Evolutionary conservation across 129 eudicot species (phyloP).

Genomic region (Deinandra increscens): DNA sequence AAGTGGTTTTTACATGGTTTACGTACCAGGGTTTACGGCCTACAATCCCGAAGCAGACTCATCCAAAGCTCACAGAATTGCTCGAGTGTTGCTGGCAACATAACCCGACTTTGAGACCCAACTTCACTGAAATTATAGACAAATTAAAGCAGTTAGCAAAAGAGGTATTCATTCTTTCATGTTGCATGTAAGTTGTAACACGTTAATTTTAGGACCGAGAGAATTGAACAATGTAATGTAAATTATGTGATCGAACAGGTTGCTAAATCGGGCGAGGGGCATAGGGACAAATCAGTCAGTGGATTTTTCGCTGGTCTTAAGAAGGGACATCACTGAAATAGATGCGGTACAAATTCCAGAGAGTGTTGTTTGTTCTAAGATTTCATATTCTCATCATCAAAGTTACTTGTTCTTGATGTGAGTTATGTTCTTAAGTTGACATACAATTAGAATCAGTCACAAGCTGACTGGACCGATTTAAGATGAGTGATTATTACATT

Average conservation of each 20-base stretch:
- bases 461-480: slow-evolving; percentile 1
- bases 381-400: slow-evolving; percentile 4
- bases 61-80: slow-evolving; percentile 52
- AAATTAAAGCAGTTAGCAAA: slow-evolving; percentile 45
- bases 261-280: slow-evolving; percentile 51
- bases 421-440: background rate
- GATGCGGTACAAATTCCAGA: slow-evolving; percentile 21
- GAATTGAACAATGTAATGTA: background rate
- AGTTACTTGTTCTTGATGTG: slow-evolving; percentile 17
- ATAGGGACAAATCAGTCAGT: slow-evolving; percentile 48
- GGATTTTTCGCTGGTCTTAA: slow-evolving; percentile 51
- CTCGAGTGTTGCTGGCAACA: slow-evolving; percentile 74
- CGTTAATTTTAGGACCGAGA: background rate
- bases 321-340: slow-evolving; percentile 46
- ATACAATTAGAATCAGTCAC: background rate
- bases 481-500: slow-evolving; percentile 5
- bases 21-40: slow-evolving; percentile 58
- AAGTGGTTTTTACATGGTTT: background rate
- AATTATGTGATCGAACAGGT: slow-evolving; percentile 43
- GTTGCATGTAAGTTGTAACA: background rate
- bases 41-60: slow-evolving; percentile 63
- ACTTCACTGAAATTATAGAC: slow-evolving; percentile 54
- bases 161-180: slow-evolving; percentile 44
- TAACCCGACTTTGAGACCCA: slow-evolving; percentile 56
- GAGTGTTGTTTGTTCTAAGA: slow-evolving; percentile 28